Percentiles rank a stretch among this genome's conserved stretches.
Conservation (phyloP, 179 eudicot species). For the Beta macrorhiza region DNA sequence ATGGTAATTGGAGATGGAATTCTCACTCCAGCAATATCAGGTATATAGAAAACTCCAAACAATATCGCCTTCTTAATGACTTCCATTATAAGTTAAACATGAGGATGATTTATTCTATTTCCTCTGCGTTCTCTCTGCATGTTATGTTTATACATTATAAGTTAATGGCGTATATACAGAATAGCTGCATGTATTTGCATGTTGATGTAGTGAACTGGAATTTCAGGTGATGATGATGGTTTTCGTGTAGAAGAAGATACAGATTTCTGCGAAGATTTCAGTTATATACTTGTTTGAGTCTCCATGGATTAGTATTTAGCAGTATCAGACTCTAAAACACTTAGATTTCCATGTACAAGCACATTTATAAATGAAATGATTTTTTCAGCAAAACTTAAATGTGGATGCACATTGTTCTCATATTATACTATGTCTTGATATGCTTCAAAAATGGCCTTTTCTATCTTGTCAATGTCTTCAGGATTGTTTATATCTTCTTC, state of each 20-base stretch:
- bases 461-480: neutral
- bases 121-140: neutral
- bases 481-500: neutral
- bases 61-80: neutral
- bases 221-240: no score
- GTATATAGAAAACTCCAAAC: slow-evolving; percentile 31
- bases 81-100: neutral
- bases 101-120: neutral
- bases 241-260: no score
- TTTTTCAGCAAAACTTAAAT: neutral
- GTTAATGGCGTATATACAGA: neutral
- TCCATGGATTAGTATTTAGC: neutral
- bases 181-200: no score
- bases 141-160: no score
- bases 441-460: neutral
- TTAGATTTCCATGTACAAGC: neutral
- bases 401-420: neutral
- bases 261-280: no score
- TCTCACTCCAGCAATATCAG: slow-evolving; percentile 82
- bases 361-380: neutral
- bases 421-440: neutral
- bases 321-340: neutral
- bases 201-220: neutral
- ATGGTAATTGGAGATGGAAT: slow-evolving; percentile 88
- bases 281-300: neutral